phyloP scores from a whole-genome alignment of 2,329 filamentous ascomycete species.

The Xylaria sp. region DNA sequence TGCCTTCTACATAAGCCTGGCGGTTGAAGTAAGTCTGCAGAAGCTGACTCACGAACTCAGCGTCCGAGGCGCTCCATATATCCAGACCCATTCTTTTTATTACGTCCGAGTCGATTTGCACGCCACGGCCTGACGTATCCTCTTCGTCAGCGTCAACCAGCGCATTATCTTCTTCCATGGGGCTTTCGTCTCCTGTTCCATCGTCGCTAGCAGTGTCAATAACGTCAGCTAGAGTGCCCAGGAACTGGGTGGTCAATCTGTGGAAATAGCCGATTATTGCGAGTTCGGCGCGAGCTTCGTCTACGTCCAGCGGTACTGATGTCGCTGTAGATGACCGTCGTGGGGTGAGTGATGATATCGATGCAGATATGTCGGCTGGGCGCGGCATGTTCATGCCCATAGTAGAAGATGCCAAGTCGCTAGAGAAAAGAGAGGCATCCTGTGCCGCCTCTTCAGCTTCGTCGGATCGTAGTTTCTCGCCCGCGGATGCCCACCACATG shows the following conservation, averaged over 20 bases:
- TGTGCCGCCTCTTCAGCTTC: conserved; percentile 63
- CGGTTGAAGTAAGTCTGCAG: conserved; percentile 70
- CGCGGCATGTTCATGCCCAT: conserved; percentile 41
- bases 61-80: conserved; percentile 74
- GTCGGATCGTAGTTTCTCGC: conserved; percentile 69
- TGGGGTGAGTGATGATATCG: conserved; percentile 51
- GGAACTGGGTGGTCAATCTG: conserved; percentile 70
- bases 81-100: conserved; percentile 77
- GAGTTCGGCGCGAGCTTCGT: conserved; percentile 64
- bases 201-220: conserved; percentile 50
- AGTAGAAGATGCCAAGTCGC: conserved; percentile 49
- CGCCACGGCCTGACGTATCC: conserved; percentile 46
- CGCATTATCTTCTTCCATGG: conserved; percentile 34
- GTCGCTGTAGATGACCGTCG: conserved; percentile 37
- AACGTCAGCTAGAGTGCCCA: conserved; percentile 66
- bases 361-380: conserved; percentile 48
- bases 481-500: conserved; percentile 90
- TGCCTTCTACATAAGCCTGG: conserved; percentile 67
- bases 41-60: conserved; percentile 69
- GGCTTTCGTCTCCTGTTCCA: conserved; percentile 17
- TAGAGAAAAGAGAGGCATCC: conserved; percentile 59
- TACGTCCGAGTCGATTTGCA: conserved; percentile 68
- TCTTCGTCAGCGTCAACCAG: conserved; percentile 41
- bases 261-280: conserved; percentile 83
- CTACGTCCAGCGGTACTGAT: conserved; percentile 40